Evolutionary conservation across 164 flowering plant species (phyloP).

Genomic region (Amborella trichopoda): DNA sequence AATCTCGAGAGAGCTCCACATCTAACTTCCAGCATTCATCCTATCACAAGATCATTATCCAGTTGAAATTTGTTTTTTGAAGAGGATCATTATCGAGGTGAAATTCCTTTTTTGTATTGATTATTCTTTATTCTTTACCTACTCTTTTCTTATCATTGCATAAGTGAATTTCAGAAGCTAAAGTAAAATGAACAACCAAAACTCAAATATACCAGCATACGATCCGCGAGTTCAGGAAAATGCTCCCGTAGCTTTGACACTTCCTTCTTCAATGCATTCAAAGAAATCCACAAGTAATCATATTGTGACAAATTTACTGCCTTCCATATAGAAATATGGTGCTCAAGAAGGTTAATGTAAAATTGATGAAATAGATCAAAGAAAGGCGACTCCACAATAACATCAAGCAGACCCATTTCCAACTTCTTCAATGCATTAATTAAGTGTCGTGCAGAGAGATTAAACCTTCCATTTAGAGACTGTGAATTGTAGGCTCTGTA

Average conservation of each 20-base stretch:
- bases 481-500: not conserved
- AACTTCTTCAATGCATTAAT: constrained; percentile 33
- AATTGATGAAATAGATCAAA: constrained; percentile 35
- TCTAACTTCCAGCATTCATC: constrained; percentile 26
- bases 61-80: not conserved
- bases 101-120: too few relatives aligned
- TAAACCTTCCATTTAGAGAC: constrained; percentile 9
- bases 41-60: constrained; percentile 15
- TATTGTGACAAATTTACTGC: constrained; percentile 16
- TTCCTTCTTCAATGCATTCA: constrained; percentile 50
- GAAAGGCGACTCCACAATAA: constrained; percentile 30
- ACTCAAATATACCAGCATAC: constrained; percentile 47
- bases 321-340: constrained; percentile 55
- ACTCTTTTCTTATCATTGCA: too few relatives aligned
- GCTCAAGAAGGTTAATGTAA: constrained; percentile 42
- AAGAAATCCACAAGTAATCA: constrained; percentile 28
- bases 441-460: constrained; percentile 10
- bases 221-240: constrained; percentile 30
- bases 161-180: too few relatives aligned
- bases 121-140: too few relatives aligned
- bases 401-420: constrained; percentile 48
- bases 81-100: too few relatives aligned
- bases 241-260: constrained; percentile 24
- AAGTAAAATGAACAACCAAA: too few relatives aligned
- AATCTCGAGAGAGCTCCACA: constrained; percentile 15